Evolutionary conservation across 192 early-diverging fungal species (phyloP), one percentile per base, ranked within the genome.

Genomic region (Kappamyces sp.): DNA sequence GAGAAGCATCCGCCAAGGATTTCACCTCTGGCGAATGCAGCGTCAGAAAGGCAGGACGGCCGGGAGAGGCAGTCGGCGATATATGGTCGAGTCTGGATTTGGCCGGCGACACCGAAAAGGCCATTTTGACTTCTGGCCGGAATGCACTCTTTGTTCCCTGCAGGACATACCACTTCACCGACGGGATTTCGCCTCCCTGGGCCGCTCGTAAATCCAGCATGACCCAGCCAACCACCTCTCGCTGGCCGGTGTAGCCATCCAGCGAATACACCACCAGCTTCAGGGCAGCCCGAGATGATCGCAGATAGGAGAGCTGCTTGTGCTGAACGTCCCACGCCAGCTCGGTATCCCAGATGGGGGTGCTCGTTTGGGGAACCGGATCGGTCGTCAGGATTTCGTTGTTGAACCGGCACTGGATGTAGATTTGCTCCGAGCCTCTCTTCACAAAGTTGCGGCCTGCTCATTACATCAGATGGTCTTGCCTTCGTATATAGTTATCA

Each of bases 321-420:
- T 66, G 35, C 15, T 70, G 62, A 30, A 79, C 59, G 45, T 73
- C 66, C 81, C 81, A 83, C n/a, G 74, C 71, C 2, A 83, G 65
- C 48, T 83, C 81, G 6, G 81, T 81, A 66, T 83, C 81, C 59
- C 66, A 83, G 11, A 76, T 63, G 4, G 81, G 81, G n/a, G 63
- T 47, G 34, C 31, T 8, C 4, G 33, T 35, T 54, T 72, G 68
- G 9, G 63, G 65, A 34, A 73, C 73, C 4, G 81, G 78, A 49
- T 83, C 78, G 6, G 77, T 72, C 2, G 72, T 70, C 22, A 83
- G 69, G 51, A 81, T 81, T 58, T 83, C 81, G 47, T 71, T 67
- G 68, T 83, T 83, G 74, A 83, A 83, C 46, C 76, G 66, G 64
- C 81, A 83, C 48, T 83, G 81, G 5, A 77, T 47, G 73, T 80